Conservation (phyloP, 2,329 filamentous ascomycete genomes). For the Colletotrichum orbiculare region DNA sequence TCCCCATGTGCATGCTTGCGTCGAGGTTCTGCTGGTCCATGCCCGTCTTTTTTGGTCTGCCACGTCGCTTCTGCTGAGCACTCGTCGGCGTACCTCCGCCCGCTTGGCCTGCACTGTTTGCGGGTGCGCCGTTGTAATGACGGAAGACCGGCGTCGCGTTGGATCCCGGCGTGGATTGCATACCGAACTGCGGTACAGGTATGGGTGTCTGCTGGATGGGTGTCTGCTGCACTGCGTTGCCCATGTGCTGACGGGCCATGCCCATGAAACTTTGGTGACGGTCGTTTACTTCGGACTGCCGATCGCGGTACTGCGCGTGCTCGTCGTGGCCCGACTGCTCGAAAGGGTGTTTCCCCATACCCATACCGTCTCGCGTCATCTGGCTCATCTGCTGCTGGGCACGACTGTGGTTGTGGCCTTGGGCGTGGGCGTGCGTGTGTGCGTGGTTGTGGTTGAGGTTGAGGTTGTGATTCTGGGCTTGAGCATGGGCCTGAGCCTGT, state of each 20-base stretch:
- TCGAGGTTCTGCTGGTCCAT: conserved; percentile 30
- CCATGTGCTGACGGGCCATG: conserved; percentile 35
- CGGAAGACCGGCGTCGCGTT: conserved; percentile 28
- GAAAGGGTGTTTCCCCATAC: conserved; percentile 34
- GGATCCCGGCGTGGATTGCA: conserved; percentile 29
- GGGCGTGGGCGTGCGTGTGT: conserved; percentile 20
- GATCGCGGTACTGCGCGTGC: conserved; percentile 36
- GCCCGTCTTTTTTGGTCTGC: conserved; percentile 34
- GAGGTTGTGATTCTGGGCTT: conserved; percentile 24
- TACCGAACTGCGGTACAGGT: conserved; percentile 37
- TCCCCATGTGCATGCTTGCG: conserved; percentile 31
- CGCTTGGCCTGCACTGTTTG: conserved; percentile 16
- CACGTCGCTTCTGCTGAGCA: conserved; percentile 32
- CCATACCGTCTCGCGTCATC: conserved; percentile 35
- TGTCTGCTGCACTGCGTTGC: conserved; percentile 31
- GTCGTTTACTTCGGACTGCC: conserved; percentile 25
- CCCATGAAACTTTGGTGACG: conserved; percentile 30
- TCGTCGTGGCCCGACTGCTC: conserved; percentile 36
- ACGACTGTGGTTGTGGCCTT: conserved; percentile 25
- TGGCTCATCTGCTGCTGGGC: conserved; percentile 31
- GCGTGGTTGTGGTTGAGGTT: conserved; percentile 23
- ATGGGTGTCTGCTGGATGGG: conserved; percentile 37
- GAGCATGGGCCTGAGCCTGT: conserved; percentile 23
- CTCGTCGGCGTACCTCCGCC: conserved; percentile 24
- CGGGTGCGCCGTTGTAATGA: conserved; percentile 31